Base-by-base conservation (phyloP, 2,329 filamentous ascomycete species). In the Fusarium camptoceras region DNA sequence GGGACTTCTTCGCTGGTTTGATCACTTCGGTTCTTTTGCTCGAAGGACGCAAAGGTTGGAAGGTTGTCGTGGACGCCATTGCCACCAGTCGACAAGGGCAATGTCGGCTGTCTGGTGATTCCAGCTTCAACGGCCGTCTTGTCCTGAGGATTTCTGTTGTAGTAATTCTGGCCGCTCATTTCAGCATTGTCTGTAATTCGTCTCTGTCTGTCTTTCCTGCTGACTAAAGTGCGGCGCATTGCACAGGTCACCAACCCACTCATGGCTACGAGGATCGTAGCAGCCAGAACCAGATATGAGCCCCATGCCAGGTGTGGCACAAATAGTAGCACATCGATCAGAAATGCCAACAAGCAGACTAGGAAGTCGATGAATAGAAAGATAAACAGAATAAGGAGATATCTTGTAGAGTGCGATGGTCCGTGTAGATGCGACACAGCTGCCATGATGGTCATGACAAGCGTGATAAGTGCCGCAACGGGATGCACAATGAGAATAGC, bases 151-250 rank as follows among this genome's bases (percentile, higher is more conserved):
- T 91, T 88, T 63, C 91, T 87, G 75, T 91, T 92, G 81, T 97
- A 98, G 78, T 92, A 98, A 77, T 94, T 96, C 75, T 96, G 90
- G 28, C 95, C 95, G 78, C 93, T 98, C 94, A 98, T 98, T 78
- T 98, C 94, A 10, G 94, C 93, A 78, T 98, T 97, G 79, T 97
- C 92, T 4, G 90, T 94, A 77, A 98, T 97, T 47, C 94, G 89
- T 83, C 91, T 93, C 85, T 96, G 94, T 67, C 94, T 88, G n/a
- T 94, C 93, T 83, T 98, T 98, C 74, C 95, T 89, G 79, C 93
- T 93, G 66, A 98, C 93, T 60, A 98, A 84, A 4, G 94, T 97
- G 64, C 95, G 90, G 70, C 96, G 92, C 94, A 98, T 98, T 24
- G 94, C 94, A 78, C 94, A 99, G 11, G 94, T 94, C 37, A 98